Conservation (phyloP, 148 eudicot species). For the Silene conica region DNA sequence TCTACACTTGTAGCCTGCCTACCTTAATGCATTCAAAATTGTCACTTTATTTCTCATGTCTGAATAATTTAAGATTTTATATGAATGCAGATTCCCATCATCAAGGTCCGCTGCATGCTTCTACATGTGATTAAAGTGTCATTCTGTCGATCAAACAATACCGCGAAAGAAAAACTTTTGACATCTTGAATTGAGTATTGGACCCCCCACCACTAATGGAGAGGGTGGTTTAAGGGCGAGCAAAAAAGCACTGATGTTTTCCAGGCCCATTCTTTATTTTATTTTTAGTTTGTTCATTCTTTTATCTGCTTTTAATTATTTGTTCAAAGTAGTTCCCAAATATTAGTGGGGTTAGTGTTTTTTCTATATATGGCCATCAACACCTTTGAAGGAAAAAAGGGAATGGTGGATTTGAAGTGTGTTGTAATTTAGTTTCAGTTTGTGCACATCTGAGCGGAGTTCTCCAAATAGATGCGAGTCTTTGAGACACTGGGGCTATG, state of each 20-base stretch:
- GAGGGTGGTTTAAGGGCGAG: constrained; percentile 26
- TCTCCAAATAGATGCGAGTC: neutral
- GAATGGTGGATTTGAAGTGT: constrained; percentile 33
- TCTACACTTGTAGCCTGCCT: too few relatives aligned
- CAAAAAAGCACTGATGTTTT: constrained; percentile 21
- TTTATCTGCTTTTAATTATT: constrained; percentile 2
- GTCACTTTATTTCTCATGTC: neutral
- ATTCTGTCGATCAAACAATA: constrained; percentile 13
- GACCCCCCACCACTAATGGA: constrained; percentile 21
- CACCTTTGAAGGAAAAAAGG: constrained; percentile 26
- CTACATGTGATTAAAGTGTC: constrained; percentile 11
- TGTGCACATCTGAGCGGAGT: neutral
- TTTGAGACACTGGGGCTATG: neutral
- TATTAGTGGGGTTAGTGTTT: constrained; percentile 22
- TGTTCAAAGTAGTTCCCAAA: constrained; percentile 28
- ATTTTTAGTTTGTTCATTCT: neutral
- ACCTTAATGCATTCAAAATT: too few relatives aligned
- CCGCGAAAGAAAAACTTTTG: constrained; percentile 14
- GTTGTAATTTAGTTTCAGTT: constrained; percentile 30
- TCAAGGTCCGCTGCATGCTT: too few relatives aligned
- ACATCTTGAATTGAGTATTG: constrained; percentile 22
- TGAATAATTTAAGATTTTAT: neutral
- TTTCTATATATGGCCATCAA: constrained; percentile 23
- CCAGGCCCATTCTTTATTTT: constrained; percentile 16
- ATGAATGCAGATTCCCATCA: constrained; percentile 17